These are phyloP conservation scores for Emergomyces africanus DNA, from an alignment of 2,329 filamentous ascomycete species.

Conservation along the genomic window DNA sequence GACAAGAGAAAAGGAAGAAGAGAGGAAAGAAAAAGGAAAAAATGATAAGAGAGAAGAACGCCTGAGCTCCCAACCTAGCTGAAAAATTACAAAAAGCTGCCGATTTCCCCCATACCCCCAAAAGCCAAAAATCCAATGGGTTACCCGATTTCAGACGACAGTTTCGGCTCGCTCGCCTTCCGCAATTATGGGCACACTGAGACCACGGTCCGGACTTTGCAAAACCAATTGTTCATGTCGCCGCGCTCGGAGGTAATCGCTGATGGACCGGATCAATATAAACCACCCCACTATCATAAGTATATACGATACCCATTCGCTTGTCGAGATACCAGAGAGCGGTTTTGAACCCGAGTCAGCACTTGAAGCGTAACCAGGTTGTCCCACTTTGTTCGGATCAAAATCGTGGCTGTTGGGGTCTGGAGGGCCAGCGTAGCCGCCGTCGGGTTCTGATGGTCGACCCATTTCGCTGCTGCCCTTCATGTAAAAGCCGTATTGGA, in stretches of 20 bases:
- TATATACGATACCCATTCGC: slow-evolving; percentile 81
- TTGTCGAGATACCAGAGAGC: slow-evolving; percentile 50
- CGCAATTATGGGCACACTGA: slow-evolving; percentile 75
- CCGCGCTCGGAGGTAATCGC: slow-evolving; percentile 76
- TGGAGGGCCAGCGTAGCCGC: slow-evolving; percentile 46
- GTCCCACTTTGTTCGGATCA: slow-evolving; percentile 55
- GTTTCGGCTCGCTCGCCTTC: slow-evolving; percentile 69
- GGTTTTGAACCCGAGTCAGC: slow-evolving; percentile 16
- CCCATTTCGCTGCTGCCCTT: slow-evolving; percentile 43
- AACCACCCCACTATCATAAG: slow-evolving; percentile 99
- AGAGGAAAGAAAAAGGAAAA: slow-evolving; percentile 7
- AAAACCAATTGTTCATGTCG: slow-evolving; percentile 87
- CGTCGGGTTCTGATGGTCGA: slow-evolving; percentile 32
- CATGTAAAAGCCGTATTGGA: slow-evolving; percentile 97
- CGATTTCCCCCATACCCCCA: slow-evolving; percentile 1
- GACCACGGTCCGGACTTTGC: slow-evolving; percentile 79
- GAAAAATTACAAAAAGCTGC: background rate
- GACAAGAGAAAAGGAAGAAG: slow-evolving; percentile 2
- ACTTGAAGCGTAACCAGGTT: slow-evolving; percentile 18
- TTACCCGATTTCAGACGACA: slow-evolving; percentile 44
- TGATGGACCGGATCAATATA: slow-evolving; percentile 84
- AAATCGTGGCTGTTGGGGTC: slow-evolving; percentile 90
- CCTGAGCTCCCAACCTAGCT: background rate
- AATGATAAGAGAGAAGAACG: slow-evolving; percentile 3
- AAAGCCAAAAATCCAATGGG: slow-evolving; percentile 3